Percentiles rank a stretch among this genome's conserved stretches.
These are phyloP conservation scores for Dioscorea zingiberensis DNA, from an alignment of 106 monocot species.

Conservation along the genomic window DNA sequence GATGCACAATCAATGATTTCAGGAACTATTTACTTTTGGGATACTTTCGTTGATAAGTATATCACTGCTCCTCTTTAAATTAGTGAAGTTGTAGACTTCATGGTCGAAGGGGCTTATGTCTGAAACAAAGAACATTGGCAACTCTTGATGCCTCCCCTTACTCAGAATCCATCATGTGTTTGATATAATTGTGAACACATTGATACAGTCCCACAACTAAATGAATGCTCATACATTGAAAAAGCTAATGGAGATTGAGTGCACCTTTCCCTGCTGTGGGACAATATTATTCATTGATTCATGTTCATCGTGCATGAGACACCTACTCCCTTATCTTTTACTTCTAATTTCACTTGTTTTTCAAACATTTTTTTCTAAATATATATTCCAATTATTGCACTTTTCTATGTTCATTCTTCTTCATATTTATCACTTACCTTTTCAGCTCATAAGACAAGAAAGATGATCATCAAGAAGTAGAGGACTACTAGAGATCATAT, in stretches of 20 bases:
- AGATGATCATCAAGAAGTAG: neutral
- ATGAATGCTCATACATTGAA: neutral
- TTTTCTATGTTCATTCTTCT: neutral
- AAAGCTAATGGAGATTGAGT: slow-evolving; percentile 1
- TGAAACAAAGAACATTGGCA: too few relatives aligned
- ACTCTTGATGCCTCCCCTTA: neutral
- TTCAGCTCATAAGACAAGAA: neutral
- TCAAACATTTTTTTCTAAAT: neutral
- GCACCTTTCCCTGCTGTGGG: neutral
- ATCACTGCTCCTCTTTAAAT: too few relatives aligned
- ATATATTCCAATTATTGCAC: neutral
- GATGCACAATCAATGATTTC: too few relatives aligned
- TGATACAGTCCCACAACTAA: slow-evolving; percentile 3
- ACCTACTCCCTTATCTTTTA: neutral
- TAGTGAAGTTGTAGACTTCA: too few relatives aligned
- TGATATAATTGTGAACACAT: slow-evolving; percentile 6
- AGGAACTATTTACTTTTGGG: too few relatives aligned
- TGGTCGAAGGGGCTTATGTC: too few relatives aligned
- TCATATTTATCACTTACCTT: neutral
- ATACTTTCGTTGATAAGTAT: too few relatives aligned
- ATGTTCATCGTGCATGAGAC: neutral
- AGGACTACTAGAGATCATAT: too few relatives aligned
- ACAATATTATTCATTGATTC: too few relatives aligned
- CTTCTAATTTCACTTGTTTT: neutral
- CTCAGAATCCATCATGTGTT: neutral